Conservation (phyloP, 1,139 yeast species). For the Nakaseomyces sp. region DNA sequence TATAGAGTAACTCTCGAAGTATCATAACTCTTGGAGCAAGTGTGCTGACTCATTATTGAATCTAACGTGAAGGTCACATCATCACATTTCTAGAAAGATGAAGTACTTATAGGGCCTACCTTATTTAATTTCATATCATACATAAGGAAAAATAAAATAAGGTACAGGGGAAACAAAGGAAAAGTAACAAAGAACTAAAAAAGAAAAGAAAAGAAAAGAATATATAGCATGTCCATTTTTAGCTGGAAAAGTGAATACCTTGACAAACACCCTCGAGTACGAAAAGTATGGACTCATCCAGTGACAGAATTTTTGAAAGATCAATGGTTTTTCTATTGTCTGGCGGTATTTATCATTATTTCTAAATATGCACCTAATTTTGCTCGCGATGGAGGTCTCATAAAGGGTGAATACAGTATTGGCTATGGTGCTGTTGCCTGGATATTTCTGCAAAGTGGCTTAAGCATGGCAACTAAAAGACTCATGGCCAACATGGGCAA, state of each 20-base stretch:
- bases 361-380: conserved; percentile 75
- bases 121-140: too few species aligned
- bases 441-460: conserved; percentile 71
- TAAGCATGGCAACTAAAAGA: conserved; percentile 60
- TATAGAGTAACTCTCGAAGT: too few species aligned
- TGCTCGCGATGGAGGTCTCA: conserved; percentile 75
- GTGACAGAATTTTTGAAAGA: conserved; percentile 19
- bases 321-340: conserved; percentile 67
- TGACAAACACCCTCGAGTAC: neutral
- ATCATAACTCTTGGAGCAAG: too few species aligned
- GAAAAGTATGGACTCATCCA: conserved; percentile 20
- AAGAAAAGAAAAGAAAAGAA: neutral
- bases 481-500: conserved; percentile 52
- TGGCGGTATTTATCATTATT: conserved; percentile 64
- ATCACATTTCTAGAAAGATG: too few species aligned
- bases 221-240: neutral
- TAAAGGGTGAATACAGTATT: conserved; percentile 64
- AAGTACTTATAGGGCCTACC: too few species aligned
- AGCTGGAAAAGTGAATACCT: neutral
- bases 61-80: too few species aligned
- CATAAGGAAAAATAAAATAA: too few species aligned
- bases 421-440: conserved; percentile 83
- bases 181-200: too few species aligned
- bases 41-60: too few species aligned
- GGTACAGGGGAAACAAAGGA: too few species aligned